phyloP scores from a whole-genome alignment of 345 rosid genomes.

The Clausena lansium region DNA sequence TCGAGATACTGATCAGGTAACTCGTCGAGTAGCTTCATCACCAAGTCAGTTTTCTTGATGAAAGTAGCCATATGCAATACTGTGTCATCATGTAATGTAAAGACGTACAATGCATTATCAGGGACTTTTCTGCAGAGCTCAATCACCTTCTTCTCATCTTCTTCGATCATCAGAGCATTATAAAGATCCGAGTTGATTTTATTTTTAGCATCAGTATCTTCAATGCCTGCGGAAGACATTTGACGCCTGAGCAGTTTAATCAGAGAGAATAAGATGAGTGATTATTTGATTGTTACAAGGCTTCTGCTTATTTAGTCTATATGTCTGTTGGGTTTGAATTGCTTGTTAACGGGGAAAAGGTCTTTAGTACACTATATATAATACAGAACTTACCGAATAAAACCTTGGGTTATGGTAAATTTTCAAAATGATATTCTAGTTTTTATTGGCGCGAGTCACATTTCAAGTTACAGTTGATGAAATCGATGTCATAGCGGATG shows the following conservation, averaged over 20 bases:
- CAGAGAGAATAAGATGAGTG: neutral
- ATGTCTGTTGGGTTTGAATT: neutral
- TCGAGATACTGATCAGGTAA: slow-evolving; percentile 6
- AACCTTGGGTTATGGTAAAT: neutral
- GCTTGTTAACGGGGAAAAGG: neutral
- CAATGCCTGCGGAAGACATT: neutral
- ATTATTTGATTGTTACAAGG: neutral
- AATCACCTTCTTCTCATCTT: slow-evolving; percentile 3
- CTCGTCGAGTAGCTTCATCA: neutral
- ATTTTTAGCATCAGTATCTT: neutral
- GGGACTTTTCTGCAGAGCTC: slow-evolving; percentile 9
- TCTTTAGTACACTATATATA: neutral
- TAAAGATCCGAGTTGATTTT: neutral
- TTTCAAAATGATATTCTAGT: too few species aligned
- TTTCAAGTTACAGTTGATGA: neutral
- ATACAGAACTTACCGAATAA: neutral
- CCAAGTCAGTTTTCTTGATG: neutral
- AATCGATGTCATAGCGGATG: neutral
- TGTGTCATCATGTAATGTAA: slow-evolving; percentile 5
- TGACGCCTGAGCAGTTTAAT: neutral
- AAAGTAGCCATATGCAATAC: slow-evolving; percentile 2
- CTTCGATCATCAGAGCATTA: slow-evolving; percentile 4
- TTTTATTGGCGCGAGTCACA: neutral
- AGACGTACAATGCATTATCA: neutral
- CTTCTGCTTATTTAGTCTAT: neutral